Conservation (phyloP, 192 early-diverging fungal genomes). For the Phycomyces nitens region DNA sequence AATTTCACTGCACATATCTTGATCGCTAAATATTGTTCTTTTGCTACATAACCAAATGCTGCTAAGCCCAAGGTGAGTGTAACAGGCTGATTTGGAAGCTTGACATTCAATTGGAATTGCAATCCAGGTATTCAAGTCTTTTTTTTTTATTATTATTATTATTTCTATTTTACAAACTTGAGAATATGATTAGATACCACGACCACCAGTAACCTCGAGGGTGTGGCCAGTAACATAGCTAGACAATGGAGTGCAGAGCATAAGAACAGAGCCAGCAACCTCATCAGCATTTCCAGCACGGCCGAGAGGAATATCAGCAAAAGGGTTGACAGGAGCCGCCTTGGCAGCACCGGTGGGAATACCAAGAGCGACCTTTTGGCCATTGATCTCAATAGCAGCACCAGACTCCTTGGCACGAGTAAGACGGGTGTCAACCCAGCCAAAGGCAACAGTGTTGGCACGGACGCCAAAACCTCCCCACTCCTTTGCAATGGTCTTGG, state of each 20-base stretch:
- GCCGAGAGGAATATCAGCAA: constrained; percentile 53
- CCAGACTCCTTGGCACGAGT: constrained; percentile 64
- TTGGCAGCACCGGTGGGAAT: constrained; percentile 49
- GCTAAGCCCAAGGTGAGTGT: no score
- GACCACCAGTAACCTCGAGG: constrained; percentile 61
- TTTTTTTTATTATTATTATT: no score
- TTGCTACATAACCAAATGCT: no score
- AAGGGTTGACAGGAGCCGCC: constrained; percentile 32
- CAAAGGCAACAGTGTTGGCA: constrained; percentile 61
- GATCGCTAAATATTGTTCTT: no score
- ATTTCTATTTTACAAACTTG: not conserved
- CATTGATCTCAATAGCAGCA: constrained; percentile 52
- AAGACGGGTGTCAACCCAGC: constrained; percentile 61
- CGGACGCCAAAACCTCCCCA: constrained; percentile 64
- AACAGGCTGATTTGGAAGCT: no score
- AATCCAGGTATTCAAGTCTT: no score
- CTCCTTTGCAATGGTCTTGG: constrained; percentile 86
- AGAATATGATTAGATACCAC: constrained; percentile 45
- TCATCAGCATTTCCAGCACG: constrained; percentile 59
- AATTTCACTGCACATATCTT: no score
- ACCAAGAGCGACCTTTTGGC: constrained; percentile 59
- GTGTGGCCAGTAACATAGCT: constrained; percentile 56
- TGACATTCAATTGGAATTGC: no score
- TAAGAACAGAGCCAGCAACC: constrained; percentile 54
- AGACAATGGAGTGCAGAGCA: constrained; percentile 56